Conservation (phyloP, 2,329 filamentous ascomycete species). For the Talaromyces sp. region DNA sequence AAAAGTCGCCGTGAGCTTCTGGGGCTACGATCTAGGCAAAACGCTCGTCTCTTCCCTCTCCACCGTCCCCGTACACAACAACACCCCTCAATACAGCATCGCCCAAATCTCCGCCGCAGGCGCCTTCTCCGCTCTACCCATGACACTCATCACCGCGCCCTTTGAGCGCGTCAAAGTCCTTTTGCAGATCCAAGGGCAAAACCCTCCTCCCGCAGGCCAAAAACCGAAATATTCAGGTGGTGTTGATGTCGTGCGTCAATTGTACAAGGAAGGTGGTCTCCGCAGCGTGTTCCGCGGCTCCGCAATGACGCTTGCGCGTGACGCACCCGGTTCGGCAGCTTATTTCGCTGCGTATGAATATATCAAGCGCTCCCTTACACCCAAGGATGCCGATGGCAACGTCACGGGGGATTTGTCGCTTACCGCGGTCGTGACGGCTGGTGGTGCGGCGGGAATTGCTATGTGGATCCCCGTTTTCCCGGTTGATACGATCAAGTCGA, state of each 20-base stretch:
- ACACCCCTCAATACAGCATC: conserved; percentile 67
- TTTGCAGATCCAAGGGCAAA: conserved; percentile 94
- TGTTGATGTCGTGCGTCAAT: conserved; percentile 84
- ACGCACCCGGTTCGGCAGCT: conserved; percentile 87
- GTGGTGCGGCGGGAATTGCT: conserved; percentile 86
- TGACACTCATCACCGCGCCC: conserved; percentile 97
- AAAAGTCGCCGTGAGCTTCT: conserved; percentile 65
- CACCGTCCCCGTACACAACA: conserved; percentile 61
- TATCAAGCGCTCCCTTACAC: conserved; percentile 84
- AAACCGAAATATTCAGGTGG: conserved; percentile 89
- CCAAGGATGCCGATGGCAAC: conserved; percentile 72
- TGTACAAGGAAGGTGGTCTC: conserved; percentile 87
- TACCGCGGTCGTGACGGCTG: conserved; percentile 77
- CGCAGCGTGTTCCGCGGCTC: conserved; percentile 90
- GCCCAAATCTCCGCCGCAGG: conserved; percentile 87
- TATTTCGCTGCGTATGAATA: conserved; percentile 98
- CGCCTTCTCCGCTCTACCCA: conserved; percentile 96
- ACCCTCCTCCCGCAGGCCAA: conserved; percentile 77
- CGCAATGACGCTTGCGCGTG: conserved; percentile 85
- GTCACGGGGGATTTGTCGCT: conserved; percentile 76
- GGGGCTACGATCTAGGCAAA: conserved; percentile 95
- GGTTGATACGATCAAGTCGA: conserved; percentile 92
- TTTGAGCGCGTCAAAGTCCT: conserved; percentile 99
- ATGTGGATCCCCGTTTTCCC: conserved; percentile 99
- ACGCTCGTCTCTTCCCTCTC: conserved; percentile 71